Evolutionary conservation across 2,329 filamentous ascomycete genomes (phyloP).

Genomic region (Neoascochyta sp.): DNA sequence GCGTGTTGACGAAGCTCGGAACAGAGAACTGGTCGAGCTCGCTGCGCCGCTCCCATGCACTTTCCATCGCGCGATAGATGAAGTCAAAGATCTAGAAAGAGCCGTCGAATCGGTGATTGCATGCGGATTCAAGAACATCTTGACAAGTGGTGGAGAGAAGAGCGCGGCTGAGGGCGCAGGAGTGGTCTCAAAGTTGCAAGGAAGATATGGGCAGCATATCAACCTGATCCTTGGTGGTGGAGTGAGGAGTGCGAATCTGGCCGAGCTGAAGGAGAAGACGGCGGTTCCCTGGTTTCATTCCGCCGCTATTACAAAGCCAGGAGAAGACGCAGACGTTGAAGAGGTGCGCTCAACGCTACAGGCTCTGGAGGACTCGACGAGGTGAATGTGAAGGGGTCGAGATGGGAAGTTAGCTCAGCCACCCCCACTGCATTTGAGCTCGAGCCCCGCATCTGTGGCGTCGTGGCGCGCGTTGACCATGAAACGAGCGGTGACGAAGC

Average conservation of each 20-base stretch:
- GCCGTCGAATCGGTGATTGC: slow-evolving; percentile 39
- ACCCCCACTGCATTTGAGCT: no score
- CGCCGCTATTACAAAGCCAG: slow-evolving; percentile 39
- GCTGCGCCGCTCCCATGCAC: slow-evolving; percentile 48
- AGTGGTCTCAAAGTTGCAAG: slow-evolving; percentile 30
- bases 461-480: no score
- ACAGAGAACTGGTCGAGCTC: slow-evolving; percentile 41
- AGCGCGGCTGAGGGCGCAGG: slow-evolving; percentile 37
- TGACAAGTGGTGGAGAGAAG: slow-evolving; percentile 48
- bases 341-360: no score
- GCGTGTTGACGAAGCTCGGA: slow-evolving; percentile 43
- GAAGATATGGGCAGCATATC: slow-evolving; percentile 31
- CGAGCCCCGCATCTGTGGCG: no score
- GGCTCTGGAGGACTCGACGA: no score
- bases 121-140: slow-evolving; percentile 46
- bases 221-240: slow-evolving; percentile 52
- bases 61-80: slow-evolving; percentile 55
- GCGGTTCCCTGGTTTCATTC: slow-evolving; percentile 43
- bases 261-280: slow-evolving; percentile 27
- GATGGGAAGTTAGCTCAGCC: no score
- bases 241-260: slow-evolving; percentile 46
- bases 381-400: no score
- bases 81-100: slow-evolving; percentile 27
- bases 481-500: slow-evolving; percentile 9
- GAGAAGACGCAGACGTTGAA: slow-evolving; percentile 29